Base-by-base conservation (phyloP, 108 stramenopile species). In the Cyclotella cryptica region DNA sequence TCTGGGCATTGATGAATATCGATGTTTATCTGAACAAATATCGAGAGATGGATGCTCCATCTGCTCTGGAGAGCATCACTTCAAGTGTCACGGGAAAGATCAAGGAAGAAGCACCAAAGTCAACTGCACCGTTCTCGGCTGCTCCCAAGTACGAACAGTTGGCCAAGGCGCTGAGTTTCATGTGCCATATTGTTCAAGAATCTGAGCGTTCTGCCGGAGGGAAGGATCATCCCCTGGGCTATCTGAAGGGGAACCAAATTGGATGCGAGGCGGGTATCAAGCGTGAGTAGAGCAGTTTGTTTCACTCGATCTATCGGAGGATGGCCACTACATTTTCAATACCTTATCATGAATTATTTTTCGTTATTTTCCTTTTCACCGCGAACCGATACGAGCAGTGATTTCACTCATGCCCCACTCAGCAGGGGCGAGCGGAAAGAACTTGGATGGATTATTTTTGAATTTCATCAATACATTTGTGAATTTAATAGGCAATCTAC, bases 391-490 rank as follows among this genome's bases (percentile, higher is more conserved):
- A 8, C 1, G 1, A 13, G 14, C 24, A 68, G 67, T 93, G 54
- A 92, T 93, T 68, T 87, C 89, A 12, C 62, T 93, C 22, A 73
- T 96, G 29, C 92, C 92, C 14, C 92, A 96, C 60, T 92, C 92
- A 29, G 92, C 89, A 3, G 95, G 95, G 40, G 90, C 92, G 0
- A 90, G 89, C 22, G 92, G 92, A 44, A 87, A 89, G 74, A 79
- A 74, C 10, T 72, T 93, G 69, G 92, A 96, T 85, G 90, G 83
- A 41, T 71, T 93, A 3, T 94, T 94, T 60, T 66, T 96, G 30
- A 93, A 91, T 67, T 96, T 93, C 64, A 83, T 96, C 81, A 94
- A 94, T 74, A 90, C 91, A 43, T 94, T 94, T 72, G 91, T 96
- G 54, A 85, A 88, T 40, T 75, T 96, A 53, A 75, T 94, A 13